A percentile compares a stretch with the other conserved stretches of the same genome.
These are phyloP conservation scores for Pichia nanzhaoensis DNA, from an alignment of 805 yeast species.

Conservation along the genomic window DNA sequence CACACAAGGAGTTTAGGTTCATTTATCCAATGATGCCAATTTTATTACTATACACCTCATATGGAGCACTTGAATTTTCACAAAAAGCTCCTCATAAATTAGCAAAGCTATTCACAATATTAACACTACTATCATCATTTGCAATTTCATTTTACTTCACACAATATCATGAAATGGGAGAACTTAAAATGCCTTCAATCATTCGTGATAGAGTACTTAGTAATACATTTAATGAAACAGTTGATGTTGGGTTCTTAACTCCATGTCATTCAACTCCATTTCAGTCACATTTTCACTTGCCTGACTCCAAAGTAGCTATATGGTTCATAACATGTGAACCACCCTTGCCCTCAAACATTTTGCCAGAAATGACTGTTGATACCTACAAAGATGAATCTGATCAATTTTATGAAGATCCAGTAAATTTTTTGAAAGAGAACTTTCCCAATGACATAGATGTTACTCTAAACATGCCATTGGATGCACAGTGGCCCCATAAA, in stretches of 20 bases:
- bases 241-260: conserved; percentile 71
- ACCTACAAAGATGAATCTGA: conserved; percentile 84
- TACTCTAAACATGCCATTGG: background rate
- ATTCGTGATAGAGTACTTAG: conserved; percentile 1
- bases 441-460: conserved; percentile 34
- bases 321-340: conserved; percentile 94
- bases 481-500: conserved; percentile 27
- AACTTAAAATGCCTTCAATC: conserved; percentile 32
- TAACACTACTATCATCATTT: conserved; percentile 13
- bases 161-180: conserved; percentile 81
- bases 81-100: conserved; percentile 3
- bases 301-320: conserved; percentile 33
- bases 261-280: conserved; percentile 99
- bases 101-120: conserved; percentile 8
- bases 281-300: conserved; percentile 73
- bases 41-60: conserved; percentile 46
- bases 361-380: background rate
- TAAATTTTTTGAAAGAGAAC: conserved; percentile 43
- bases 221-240: conserved; percentile 20
- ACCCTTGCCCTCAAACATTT: conserved; percentile 46
- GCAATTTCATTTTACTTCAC: conserved; percentile 36
- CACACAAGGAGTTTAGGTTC: conserved; percentile 90
- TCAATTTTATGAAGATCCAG: conserved; percentile 63
- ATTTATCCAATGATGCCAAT: conserved; percentile 80
- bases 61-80: conserved; percentile 25